Conservation (phyloP, 805 yeast genomes). For the Cyberlindnera petersonii region DNA sequence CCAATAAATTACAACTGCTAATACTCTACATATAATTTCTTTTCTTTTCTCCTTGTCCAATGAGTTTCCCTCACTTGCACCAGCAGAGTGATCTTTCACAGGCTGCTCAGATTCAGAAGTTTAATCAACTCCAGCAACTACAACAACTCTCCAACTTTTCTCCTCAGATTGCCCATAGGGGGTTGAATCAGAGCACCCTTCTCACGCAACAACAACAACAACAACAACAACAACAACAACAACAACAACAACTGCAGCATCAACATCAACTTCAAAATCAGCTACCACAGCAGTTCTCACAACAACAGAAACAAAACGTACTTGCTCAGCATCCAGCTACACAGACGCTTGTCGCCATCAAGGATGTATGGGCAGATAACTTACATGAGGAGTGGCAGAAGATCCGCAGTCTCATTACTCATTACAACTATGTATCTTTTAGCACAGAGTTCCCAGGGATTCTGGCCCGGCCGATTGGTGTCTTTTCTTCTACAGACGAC, state of each 20-base stretch:
- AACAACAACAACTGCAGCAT: constrained; percentile 16
- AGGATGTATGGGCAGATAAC: constrained; percentile 74
- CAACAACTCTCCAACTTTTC: constrained; percentile 18
- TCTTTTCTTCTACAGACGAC: constrained; percentile 82
- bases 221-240: constrained; percentile 18
- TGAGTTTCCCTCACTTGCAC: constrained; percentile 23
- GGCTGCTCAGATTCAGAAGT: constrained; percentile 17
- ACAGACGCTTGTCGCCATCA: constrained; percentile 34
- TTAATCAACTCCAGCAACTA: constrained; percentile 20
- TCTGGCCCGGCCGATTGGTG: constrained; percentile 92
- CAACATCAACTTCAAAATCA: constrained; percentile 25
- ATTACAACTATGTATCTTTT: constrained; percentile 58
- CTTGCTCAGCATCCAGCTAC: constrained; percentile 30
- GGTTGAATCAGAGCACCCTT: constrained; percentile 12
- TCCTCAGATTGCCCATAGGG: constrained; percentile 19
- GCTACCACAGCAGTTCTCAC: constrained; percentile 14
- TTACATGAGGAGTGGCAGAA: constrained; percentile 62
- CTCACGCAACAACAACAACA: constrained; percentile 11
- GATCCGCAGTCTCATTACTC: constrained; percentile 54
- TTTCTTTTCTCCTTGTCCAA: no score
- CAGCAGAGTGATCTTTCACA: constrained; percentile 20
- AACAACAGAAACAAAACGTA: constrained; percentile 6
- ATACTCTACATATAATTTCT: no score
- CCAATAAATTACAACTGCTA: no score
- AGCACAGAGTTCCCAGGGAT: constrained; percentile 96